These are phyloP conservation scores for Phytophthora cajani DNA, from an alignment of 352 stramenopile species.

Conservation along the genomic window DNA sequence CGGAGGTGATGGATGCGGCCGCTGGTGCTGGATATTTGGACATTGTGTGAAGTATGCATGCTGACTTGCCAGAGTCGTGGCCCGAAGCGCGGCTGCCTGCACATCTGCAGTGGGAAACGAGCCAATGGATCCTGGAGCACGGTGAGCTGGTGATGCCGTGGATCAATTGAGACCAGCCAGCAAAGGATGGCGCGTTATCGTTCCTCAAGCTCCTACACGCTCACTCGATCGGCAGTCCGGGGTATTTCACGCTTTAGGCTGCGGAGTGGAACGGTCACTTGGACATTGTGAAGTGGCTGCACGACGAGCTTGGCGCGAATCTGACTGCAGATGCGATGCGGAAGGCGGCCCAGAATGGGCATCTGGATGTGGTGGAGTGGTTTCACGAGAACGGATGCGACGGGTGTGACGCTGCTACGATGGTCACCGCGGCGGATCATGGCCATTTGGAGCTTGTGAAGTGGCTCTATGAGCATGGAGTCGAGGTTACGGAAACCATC, in stretches of 20 bases:
- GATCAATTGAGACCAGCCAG: slow-evolving; percentile 30
- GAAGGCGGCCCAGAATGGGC: slow-evolving; percentile 27
- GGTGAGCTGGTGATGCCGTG: slow-evolving; percentile 22
- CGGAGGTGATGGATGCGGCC: slow-evolving; percentile 29
- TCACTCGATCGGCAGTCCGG: slow-evolving; percentile 14
- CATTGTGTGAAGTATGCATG: too few species aligned
- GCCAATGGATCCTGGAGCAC: slow-evolving; percentile 30
- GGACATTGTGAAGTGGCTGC: slow-evolving; percentile 32
- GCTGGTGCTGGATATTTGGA: slow-evolving; percentile 14
- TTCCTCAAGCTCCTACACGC: slow-evolving; percentile 32
- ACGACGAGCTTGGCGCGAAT: slow-evolving; percentile 2
- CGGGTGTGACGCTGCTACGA: slow-evolving; percentile 19
- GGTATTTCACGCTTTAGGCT: slow-evolving; percentile 24
- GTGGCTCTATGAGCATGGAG: slow-evolving; percentile 24
- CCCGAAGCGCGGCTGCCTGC: too few species aligned
- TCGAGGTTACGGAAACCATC: slow-evolving; percentile 4
- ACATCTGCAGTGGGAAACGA: slow-evolving; percentile 28
- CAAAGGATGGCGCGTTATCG: slow-evolving; percentile 21
- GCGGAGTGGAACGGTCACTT: slow-evolving; percentile 30
- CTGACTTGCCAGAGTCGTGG: too few species aligned
- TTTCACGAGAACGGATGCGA: slow-evolving; percentile 26
- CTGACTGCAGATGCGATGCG: slow-evolving; percentile 23
- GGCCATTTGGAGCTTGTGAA: slow-evolving; percentile 28
- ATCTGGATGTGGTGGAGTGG: slow-evolving; percentile 32
- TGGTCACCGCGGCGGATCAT: slow-evolving; percentile 18